phyloP scores from a whole-genome alignment of 2,329 filamentous ascomycete species.

The Penicillium aurantiogriseum region DNA sequence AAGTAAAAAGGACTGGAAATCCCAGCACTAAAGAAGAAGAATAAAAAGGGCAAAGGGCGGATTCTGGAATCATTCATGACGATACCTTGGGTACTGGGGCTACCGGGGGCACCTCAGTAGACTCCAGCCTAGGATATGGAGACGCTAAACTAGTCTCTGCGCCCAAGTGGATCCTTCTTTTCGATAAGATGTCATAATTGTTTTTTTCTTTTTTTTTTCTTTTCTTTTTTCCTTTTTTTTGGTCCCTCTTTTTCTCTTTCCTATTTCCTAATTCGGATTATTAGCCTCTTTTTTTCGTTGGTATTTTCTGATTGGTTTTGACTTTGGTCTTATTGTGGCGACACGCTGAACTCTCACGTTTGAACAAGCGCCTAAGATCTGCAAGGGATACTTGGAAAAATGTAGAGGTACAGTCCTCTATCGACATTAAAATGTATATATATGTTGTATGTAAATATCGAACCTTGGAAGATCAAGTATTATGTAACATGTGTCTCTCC shows the following conservation, averaged over 20 bases:
- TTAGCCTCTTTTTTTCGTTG: accelerated
- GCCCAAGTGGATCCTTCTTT: slow-evolving; percentile 5
- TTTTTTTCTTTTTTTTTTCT: not conserved
- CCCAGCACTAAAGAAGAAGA: slow-evolving; percentile 6
- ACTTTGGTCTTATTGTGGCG: not conserved
- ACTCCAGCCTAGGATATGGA: not conserved
- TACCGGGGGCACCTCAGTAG: not conserved
- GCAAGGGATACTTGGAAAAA: slow-evolving; percentile 4
- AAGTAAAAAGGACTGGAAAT: not conserved
- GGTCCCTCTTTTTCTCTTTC: not conserved
- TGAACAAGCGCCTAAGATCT: slow-evolving; percentile 11
- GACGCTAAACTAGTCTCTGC: slow-evolving; percentile 7
- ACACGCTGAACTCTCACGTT: slow-evolving; percentile 8
- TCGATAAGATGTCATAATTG: slow-evolving; percentile 13
- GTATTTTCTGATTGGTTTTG: not conserved
- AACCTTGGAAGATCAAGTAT: not conserved
- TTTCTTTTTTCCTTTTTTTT: not conserved
- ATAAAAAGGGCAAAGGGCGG: slow-evolving; percentile 8
- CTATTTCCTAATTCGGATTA: not conserved
- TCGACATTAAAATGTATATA: not conserved
- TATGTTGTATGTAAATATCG: not conserved
- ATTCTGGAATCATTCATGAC: slow-evolving; percentile 25
- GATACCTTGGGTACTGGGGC: slow-evolving; percentile 9
- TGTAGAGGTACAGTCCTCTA: not conserved
- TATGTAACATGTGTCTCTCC: not conserved